These are phyloP conservation scores for Monosporascus sp. DNA, from an alignment of 2,329 filamentous ascomycete species.

Conservation along the genomic window DNA sequence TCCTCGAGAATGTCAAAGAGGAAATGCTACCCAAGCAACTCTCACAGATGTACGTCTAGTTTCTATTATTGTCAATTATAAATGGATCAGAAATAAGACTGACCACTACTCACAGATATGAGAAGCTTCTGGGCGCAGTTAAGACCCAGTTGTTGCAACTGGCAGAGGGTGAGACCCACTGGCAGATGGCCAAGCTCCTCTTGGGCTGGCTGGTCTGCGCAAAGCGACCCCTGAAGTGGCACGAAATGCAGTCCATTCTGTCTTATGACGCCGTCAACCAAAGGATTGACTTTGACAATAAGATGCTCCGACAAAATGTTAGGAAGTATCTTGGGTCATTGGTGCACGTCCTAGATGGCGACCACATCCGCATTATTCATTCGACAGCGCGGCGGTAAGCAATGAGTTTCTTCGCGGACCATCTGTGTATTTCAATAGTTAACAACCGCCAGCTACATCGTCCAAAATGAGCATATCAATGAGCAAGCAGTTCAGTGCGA, in stretches of 20 bases:
- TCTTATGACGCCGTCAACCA: conserved; percentile 25
- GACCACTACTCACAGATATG: neutral
- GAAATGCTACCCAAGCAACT: neutral
- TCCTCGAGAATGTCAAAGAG: neutral
- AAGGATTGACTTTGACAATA: conserved; percentile 23
- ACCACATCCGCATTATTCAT: conserved; percentile 33
- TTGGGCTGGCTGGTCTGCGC: conserved; percentile 34
- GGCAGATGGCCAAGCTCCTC: conserved; percentile 12
- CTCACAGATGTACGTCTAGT: neutral
- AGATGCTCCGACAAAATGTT: conserved; percentile 17
- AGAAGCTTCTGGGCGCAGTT: neutral
- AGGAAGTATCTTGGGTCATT: conserved; percentile 28
- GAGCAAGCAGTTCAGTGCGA: conserved; percentile 22
- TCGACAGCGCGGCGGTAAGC: conserved; percentile 29
- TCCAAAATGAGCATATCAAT: conserved; percentile 19
- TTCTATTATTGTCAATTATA: too few relatives aligned
- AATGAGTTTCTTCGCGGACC: neutral
- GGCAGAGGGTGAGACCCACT: conserved; percentile 8
- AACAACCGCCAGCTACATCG: conserved; percentile 13
- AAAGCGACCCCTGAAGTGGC: conserved; percentile 32
- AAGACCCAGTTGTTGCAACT: neutral
- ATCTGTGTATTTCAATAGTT: neutral
- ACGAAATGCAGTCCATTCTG: conserved; percentile 34
- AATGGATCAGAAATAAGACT: neutral
- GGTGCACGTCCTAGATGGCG: conserved; percentile 23